A percentile compares a stretch with the other conserved stretches of the same genome.
Conservation (phyloP, 2,329 filamentous ascomycete species). For the Penicillium oxalicum region DNA sequence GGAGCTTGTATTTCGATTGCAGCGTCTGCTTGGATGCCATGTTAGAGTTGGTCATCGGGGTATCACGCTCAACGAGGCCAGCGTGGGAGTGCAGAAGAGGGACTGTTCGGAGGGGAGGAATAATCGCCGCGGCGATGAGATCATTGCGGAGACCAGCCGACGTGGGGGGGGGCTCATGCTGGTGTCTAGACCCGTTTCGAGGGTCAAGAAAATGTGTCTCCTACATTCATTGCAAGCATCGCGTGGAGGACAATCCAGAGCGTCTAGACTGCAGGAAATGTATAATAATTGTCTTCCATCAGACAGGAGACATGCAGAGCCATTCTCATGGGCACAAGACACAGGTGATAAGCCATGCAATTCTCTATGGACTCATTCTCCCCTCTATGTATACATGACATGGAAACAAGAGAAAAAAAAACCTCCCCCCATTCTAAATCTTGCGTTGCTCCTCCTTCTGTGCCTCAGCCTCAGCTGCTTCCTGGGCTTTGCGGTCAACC, state of each 20-base stretch:
- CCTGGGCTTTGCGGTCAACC: slow-evolving; percentile 58
- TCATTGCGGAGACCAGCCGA: slow-evolving; percentile 10
- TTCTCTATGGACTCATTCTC: slow-evolving; percentile 14
- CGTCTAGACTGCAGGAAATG: no score
- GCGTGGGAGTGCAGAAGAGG: neutral
- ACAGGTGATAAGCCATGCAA: slow-evolving; percentile 7
- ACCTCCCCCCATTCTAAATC: slow-evolving; percentile 16
- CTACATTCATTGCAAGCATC: no score
- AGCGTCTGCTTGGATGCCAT: slow-evolving; percentile 20
- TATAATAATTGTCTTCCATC: no score
- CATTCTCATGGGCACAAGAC: no score
- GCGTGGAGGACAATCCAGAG: no score
- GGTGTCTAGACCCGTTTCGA: no score
- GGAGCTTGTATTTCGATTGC: slow-evolving; percentile 45
- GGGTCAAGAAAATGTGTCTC: no score
- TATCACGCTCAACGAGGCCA: neutral
- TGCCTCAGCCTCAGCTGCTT: slow-evolving; percentile 43
- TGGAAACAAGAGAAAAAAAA: slow-evolving; percentile 1
- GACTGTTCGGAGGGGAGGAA: neutral
- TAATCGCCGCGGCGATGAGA: slow-evolving; percentile 10
- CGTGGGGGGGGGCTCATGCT: neutral
- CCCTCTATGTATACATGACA: slow-evolving; percentile 21
- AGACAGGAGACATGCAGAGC: no score
- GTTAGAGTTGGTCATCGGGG: neutral
- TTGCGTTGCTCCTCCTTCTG: slow-evolving; percentile 31